These are phyloP conservation scores for Talaromyces trachyspermus DNA, from an alignment of 495 filamentous ascomycete species.

Conservation along the genomic window DNA sequence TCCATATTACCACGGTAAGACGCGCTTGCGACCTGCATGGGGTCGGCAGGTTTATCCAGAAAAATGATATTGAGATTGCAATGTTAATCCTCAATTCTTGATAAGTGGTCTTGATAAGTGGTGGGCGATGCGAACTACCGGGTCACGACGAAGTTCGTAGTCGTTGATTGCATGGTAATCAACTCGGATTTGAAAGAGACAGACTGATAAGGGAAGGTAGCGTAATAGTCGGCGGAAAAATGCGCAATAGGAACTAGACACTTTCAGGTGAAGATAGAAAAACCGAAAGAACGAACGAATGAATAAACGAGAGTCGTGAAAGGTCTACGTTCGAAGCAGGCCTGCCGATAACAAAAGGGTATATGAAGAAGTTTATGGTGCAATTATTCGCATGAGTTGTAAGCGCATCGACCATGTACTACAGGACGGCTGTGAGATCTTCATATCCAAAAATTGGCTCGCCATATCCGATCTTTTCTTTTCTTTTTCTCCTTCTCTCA, in stretches of 20 bases:
- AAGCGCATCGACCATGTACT: not conserved
- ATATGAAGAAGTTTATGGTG: not conserved
- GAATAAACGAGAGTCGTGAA: not conserved
- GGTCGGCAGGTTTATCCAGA: not conserved
- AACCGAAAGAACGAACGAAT: slow-evolving; percentile 1
- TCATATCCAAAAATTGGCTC: not conserved
- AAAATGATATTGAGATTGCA: not conserved
- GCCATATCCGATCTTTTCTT: not conserved
- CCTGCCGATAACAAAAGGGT: no score
- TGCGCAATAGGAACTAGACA: not conserved
- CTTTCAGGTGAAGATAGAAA: not conserved
- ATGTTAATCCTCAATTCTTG: no score
- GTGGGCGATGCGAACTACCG: no score
- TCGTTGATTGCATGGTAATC: no score
- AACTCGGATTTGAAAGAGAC: no score
- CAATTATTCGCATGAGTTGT: not conserved
- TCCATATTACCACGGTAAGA: slow-evolving; percentile 6
- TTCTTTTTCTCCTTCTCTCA: no score
- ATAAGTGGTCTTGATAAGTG: no score
- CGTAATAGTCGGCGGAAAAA: no score
- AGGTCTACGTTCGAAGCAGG: no score
- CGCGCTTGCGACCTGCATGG: no score
- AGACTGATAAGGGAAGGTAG: no score
- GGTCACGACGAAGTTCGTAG: no score
- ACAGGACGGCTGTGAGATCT: not conserved